phyloP scores from a whole-genome alignment of 495 filamentous ascomycete genomes.

The Daldinia concentrica region DNA sequence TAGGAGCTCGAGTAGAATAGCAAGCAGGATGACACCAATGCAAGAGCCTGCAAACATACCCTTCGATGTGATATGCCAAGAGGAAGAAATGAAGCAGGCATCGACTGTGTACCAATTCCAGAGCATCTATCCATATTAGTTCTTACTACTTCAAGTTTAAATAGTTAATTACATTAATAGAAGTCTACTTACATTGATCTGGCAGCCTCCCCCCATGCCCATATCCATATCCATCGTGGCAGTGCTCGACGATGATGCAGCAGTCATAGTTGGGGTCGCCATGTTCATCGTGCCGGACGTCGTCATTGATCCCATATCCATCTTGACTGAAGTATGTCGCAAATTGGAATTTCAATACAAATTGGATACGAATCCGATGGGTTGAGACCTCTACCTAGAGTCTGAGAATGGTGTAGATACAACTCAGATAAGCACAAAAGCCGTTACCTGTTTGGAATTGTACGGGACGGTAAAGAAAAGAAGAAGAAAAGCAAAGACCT shows the following conservation, averaged over 20 bases:
- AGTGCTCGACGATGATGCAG: conserved; percentile 44
- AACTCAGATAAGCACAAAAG: background rate
- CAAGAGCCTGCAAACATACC: conserved; percentile 75
- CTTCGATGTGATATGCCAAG: conserved; percentile 70
- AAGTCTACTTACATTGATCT: conserved; percentile 27
- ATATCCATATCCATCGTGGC: conserved; percentile 37
- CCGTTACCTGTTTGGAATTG: background rate
- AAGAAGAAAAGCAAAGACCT: background rate
- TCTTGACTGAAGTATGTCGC: background rate
- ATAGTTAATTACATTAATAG: background rate
- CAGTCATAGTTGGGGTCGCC: conserved; percentile 5
- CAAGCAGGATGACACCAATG: conserved; percentile 72
- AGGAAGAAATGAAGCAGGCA: conserved; percentile 72
- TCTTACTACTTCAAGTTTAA: background rate
- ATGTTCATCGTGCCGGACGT: background rate
- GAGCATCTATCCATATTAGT: conserved; percentile 64
- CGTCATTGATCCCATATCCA: conserved; percentile 17
- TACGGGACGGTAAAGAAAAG: background rate
- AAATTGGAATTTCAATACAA: background rate
- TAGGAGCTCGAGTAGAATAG: conserved; percentile 69
- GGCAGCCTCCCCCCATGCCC: conserved; percentile 30
- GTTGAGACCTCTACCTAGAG: background rate
- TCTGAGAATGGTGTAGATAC: background rate
- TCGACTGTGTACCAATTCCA: conserved; percentile 82
- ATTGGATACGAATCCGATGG: background rate